These are phyloP conservation scores for Neofusicoccum parvum DNA, from an alignment of 2,329 filamentous ascomycete species.

Conservation along the genomic window DNA sequence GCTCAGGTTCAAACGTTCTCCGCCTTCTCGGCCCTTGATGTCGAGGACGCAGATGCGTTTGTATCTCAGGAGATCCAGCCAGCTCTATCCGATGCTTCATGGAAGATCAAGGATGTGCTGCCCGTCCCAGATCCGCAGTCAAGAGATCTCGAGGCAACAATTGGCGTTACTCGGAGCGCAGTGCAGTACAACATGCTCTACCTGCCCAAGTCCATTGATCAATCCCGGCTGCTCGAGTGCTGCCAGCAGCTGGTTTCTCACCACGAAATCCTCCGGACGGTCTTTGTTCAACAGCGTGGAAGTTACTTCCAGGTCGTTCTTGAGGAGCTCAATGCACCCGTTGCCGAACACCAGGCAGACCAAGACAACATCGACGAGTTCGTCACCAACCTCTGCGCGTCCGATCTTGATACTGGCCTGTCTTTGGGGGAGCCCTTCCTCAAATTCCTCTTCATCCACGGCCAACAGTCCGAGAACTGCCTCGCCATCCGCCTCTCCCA, in stretches of 20 bases:
- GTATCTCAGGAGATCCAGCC: constrained; percentile 54
- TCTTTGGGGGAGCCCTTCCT: constrained; percentile 63
- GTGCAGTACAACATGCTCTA: constrained; percentile 67
- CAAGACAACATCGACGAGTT: constrained; percentile 57
- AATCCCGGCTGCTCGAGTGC: constrained; percentile 50
- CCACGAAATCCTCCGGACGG: constrained; percentile 67
- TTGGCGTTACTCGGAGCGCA: constrained; percentile 61
- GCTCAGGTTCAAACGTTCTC: constrained; percentile 34
- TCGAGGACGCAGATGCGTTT: constrained; percentile 46
- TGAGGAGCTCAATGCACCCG: constrained; percentile 53
- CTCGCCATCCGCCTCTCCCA: constrained; percentile 67
- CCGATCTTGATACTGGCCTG: constrained; percentile 59
- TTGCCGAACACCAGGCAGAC: constrained; percentile 45
- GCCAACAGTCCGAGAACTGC: constrained; percentile 46
- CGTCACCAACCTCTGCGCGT: constrained; percentile 55
- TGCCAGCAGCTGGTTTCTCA: constrained; percentile 60
- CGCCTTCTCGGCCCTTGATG: constrained; percentile 56
- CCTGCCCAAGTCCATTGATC: constrained; percentile 56
- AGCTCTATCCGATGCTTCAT: constrained; percentile 53
- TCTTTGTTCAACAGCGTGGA: constrained; percentile 58
- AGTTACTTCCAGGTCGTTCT: constrained; percentile 62
- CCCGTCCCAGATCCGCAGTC: constrained; percentile 62
- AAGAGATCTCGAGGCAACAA: constrained; percentile 61
- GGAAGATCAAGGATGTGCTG: constrained; percentile 58
- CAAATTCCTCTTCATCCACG: constrained; percentile 55